These are phyloP conservation scores for Tetracentron sinense DNA, from an alignment of 164 flowering plant species.

Conservation along the genomic window DNA sequence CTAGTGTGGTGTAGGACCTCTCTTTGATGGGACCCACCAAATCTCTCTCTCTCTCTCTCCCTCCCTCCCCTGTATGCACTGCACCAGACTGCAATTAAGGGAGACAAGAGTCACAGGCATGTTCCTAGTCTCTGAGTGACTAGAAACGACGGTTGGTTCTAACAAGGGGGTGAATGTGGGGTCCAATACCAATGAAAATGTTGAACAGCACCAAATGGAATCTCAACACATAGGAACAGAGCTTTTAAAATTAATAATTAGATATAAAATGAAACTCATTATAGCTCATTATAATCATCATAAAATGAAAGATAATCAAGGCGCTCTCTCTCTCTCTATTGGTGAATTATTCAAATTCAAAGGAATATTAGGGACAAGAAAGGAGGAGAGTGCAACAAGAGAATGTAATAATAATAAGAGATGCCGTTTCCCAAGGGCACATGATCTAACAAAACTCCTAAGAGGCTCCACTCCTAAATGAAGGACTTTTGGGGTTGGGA, in stretches of 20 bases:
- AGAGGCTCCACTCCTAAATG: background rate
- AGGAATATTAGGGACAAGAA: background rate
- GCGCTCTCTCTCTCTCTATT: background rate
- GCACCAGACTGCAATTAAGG: no score
- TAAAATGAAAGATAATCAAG: background rate
- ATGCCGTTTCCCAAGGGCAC: slow-evolving; percentile 28
- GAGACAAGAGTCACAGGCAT: no score
- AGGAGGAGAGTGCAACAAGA: slow-evolving; percentile 5
- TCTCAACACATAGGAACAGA: background rate
- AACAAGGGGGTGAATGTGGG: no score
- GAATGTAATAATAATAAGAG: slow-evolving; percentile 12
- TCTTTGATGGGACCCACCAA: no score
- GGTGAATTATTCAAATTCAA: background rate
- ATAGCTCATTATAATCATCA: background rate
- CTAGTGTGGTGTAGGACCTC: no score
- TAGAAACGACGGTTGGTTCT: no score
- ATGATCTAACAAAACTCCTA: slow-evolving; percentile 17
- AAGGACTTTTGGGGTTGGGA: slow-evolving; percentile 9
- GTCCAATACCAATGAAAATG: no score
- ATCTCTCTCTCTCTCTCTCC: no score
- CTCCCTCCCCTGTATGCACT: no score
- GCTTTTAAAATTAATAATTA: background rate
- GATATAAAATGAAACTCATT: background rate
- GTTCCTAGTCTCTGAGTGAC: no score
- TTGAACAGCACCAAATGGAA: background rate